phyloP scores from a whole-genome alignment of 2,329 filamentous ascomycete genomes.

The Penicillium crustosum region DNA sequence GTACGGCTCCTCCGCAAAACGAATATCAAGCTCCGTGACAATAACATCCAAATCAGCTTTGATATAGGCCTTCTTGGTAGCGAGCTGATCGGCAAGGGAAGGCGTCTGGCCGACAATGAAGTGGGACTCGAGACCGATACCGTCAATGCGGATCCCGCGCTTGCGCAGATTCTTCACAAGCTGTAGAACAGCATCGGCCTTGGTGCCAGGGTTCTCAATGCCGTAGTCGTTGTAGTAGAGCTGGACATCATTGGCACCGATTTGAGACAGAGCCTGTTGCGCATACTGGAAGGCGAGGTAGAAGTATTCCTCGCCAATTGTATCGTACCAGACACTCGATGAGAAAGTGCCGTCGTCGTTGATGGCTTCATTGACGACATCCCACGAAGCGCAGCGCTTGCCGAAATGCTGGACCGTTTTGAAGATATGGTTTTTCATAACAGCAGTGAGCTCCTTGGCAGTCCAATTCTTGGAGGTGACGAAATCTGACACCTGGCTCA shows the following conservation, averaged over 20 bases:
- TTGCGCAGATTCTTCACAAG: slow-evolving; percentile 32
- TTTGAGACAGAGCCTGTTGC: slow-evolving; percentile 37
- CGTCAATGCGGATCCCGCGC: slow-evolving; percentile 44
- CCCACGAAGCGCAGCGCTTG: slow-evolving; percentile 31
- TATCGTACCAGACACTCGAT: slow-evolving; percentile 39
- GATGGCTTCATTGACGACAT: slow-evolving; percentile 38
- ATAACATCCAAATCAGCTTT: slow-evolving; percentile 39
- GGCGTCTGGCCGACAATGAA: slow-evolving; percentile 45
- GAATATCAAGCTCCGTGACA: slow-evolving; percentile 47
- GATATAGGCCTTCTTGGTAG: slow-evolving; percentile 37
- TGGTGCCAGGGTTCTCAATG: no score
- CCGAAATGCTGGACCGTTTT: slow-evolving; percentile 28
- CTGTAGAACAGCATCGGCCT: no score
- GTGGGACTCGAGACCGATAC: slow-evolving; percentile 49
- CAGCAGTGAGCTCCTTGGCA: slow-evolving; percentile 52
- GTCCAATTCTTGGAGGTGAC: slow-evolving; percentile 54
- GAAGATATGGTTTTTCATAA: slow-evolving; percentile 48
- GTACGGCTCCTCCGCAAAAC: slow-evolving; percentile 33
- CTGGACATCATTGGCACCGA: slow-evolving; percentile 7
- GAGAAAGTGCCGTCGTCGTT: slow-evolving; percentile 44
- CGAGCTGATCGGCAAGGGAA: slow-evolving; percentile 35
- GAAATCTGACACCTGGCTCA: slow-evolving; percentile 46
- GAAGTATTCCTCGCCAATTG: slow-evolving; percentile 44
- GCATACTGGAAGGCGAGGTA: slow-evolving; percentile 44
- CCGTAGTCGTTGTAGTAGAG: no score